Evolutionary conservation across 352 stramenopile species (phyloP).

Genomic region (Pythium periplocum): DNA sequence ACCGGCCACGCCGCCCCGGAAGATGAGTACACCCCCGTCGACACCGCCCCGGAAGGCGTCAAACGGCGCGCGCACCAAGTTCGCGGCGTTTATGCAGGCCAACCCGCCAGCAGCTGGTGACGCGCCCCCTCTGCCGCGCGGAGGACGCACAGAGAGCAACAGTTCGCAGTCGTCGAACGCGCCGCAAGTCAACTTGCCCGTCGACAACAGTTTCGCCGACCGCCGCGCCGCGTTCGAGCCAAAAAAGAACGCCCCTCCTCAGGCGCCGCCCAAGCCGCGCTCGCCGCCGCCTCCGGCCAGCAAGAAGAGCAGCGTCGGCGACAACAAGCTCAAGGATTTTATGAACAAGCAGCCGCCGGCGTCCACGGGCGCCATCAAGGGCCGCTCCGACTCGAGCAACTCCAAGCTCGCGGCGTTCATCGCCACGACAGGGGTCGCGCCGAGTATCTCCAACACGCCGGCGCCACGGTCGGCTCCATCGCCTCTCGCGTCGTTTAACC

Average conservation of each 20-base stretch:
- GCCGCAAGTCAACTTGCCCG: constrained; percentile 12
- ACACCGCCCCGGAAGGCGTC: constrained; percentile 19
- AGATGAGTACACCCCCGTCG: constrained; percentile 14
- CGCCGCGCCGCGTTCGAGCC: constrained; percentile 57
- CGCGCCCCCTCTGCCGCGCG: constrained; percentile 5
- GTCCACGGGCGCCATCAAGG: constrained; percentile 22
- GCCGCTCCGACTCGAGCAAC: constrained; percentile 46
- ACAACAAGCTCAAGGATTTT: constrained; percentile 77
- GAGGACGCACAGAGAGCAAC: not conserved
- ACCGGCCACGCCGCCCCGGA: constrained; percentile 4
- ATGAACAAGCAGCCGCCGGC: constrained; percentile 66
- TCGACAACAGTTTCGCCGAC: constrained; percentile 43
- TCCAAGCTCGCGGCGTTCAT: constrained; percentile 81
- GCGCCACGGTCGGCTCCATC: constrained; percentile 14
- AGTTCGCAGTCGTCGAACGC: not conserved
- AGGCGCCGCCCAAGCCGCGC: constrained; percentile 3
- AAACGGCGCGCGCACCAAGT: constrained; percentile 61
- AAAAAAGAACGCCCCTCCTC: constrained; percentile 14
- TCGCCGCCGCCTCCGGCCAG: constrained; percentile 9
- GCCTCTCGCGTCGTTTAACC: constrained; percentile 16
- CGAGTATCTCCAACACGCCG: constrained; percentile 21
- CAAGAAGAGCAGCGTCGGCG: constrained; percentile 21
- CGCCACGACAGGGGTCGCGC: constrained; percentile 41
- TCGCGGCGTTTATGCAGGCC: constrained; percentile 76
- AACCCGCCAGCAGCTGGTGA: constrained; percentile 39